phyloP scores from a whole-genome alignment of 805 yeast species.

The Candida suzukii region DNA sequence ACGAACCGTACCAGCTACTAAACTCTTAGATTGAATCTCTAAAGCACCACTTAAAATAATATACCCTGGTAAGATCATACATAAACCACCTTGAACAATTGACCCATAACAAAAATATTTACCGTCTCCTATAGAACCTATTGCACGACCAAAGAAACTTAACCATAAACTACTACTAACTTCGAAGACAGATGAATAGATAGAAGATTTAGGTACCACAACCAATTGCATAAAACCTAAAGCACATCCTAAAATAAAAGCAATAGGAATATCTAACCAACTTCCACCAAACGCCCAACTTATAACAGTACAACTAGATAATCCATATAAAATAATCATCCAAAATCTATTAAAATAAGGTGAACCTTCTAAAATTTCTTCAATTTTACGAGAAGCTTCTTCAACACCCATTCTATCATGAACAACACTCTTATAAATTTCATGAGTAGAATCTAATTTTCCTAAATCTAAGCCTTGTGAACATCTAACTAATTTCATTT shows the following conservation, averaged over 20 bases:
- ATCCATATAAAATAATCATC: constrained; percentile 73
- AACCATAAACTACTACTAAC: constrained; percentile 87
- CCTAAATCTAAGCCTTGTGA: constrained; percentile 83
- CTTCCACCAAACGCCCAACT: constrained; percentile 85
- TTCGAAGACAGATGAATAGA: constrained; percentile 87
- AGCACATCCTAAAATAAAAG: constrained; percentile 70
- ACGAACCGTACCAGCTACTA: constrained; percentile 91
- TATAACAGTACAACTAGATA: constrained; percentile 73
- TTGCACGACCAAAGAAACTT: constrained; percentile 79
- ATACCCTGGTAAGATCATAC: constrained; percentile 89
- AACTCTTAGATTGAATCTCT: constrained; percentile 80
- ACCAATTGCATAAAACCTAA: constrained; percentile 80
- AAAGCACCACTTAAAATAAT: constrained; percentile 88
- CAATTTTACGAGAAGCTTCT: constrained; percentile 71
- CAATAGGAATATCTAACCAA: constrained; percentile 83
- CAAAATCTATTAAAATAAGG: constrained; percentile 68
- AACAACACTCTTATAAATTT: constrained; percentile 79
- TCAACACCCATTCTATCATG: constrained; percentile 87
- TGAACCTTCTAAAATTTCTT: constrained; percentile 52
- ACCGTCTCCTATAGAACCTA: constrained; percentile 71
- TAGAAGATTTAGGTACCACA: constrained; percentile 73
- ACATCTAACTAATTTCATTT: constrained; percentile 82
- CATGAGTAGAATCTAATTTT: constrained; percentile 75
- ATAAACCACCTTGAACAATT: constrained; percentile 82
- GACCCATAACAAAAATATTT: constrained; percentile 78